These are phyloP conservation scores for Salix viminalis DNA, from an alignment of 345 rosid species.

Conservation along the genomic window DNA sequence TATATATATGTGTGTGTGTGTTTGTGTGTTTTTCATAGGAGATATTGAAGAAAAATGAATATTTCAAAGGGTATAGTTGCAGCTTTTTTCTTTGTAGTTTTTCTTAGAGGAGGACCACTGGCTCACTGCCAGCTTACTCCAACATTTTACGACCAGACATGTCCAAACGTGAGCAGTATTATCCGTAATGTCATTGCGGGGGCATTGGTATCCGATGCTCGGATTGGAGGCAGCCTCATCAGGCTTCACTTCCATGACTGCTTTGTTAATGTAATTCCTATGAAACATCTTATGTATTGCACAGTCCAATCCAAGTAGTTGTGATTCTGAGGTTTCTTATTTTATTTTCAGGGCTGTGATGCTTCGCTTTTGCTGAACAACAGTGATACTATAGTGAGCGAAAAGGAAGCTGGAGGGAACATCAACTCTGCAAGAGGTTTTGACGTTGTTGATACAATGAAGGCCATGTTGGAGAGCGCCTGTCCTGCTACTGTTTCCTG, in stretches of 20 bases:
- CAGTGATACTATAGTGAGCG: slow-evolving; percentile 3
- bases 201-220: slow-evolving; percentile 23
- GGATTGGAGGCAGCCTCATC: slow-evolving; percentile 41
- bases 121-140: slow-evolving; percentile 28
- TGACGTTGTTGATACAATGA: slow-evolving; percentile 51
- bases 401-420: slow-evolving; percentile 26
- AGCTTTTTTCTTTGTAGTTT: not conserved
- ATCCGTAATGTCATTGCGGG: slow-evolving; percentile 10
- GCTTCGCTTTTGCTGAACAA: slow-evolving; percentile 10
- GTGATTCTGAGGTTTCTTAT: no score
- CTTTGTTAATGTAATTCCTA: slow-evolving; percentile 32
- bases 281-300: no score
- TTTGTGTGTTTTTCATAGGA: not conserved
- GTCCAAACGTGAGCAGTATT: slow-evolving; percentile 28
- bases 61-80: not conserved
- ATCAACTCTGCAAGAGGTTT: slow-evolving; percentile 55
- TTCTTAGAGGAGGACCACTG: slow-evolving; percentile 8
- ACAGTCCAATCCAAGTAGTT: no score
- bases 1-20: no score
- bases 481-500: slow-evolving; percentile 19
- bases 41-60: not conserved
- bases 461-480: slow-evolving; percentile 29
- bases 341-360: slow-evolving; percentile 35
- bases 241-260: slow-evolving; percentile 53
- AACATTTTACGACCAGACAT: slow-evolving; percentile 27